Evolutionary conservation across 1,284 basidiomycete genomes (phyloP), one percentile per base, ranked within the genome.

Genomic region (Ceratobasidium sp.): DNA sequence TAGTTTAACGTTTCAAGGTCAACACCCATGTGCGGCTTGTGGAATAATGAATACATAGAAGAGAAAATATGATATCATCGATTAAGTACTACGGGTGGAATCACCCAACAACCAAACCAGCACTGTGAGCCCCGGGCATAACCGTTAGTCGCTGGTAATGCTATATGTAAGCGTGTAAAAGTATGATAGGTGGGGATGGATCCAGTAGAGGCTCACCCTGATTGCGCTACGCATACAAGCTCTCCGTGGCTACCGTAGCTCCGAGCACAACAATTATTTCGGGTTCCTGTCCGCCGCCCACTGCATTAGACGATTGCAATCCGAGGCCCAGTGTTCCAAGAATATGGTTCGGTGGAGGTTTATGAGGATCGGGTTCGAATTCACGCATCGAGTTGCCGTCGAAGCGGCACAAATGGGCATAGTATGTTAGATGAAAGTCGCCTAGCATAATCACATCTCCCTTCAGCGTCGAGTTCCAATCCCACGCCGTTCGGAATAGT

Each of bases 371-470:
- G 8, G 63, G 43, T 29, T 65, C 63, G 27, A 65, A 65, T 22
- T 65, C 63, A 13, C 51, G 29, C 46, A 65, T 65, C 5, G n/a
- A 65, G 14, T 2, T 34, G 24, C 46, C 27, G 46, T 65, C 27
- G 16, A 65, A 65, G 27, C 4, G 5, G 9, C 31, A 29, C 2
- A 14, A 37, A 24, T 9, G 27, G 8, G 41, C 13, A 29, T 29
- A 65, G 1, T 14, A 8, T 8, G 43, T 49, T 29, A 19, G 22
- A 49, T 27, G 31, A 31, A 65, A 65, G 31, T 65, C 63, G 9
- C 63, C 46, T 7, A 65, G 46, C 27, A 65, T 37, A 29, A 65
- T 51, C 13, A 49, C 63, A 31, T 65, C 63, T 9, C 63, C 63
- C 22, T 51, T 65, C 27, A 65, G 63, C 27, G 22, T 65, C 43